These are phyloP conservation scores for Dactylonectria macrodidyma DNA, from an alignment of 2,329 filamentous ascomycete genomes.

Conservation along the genomic window DNA sequence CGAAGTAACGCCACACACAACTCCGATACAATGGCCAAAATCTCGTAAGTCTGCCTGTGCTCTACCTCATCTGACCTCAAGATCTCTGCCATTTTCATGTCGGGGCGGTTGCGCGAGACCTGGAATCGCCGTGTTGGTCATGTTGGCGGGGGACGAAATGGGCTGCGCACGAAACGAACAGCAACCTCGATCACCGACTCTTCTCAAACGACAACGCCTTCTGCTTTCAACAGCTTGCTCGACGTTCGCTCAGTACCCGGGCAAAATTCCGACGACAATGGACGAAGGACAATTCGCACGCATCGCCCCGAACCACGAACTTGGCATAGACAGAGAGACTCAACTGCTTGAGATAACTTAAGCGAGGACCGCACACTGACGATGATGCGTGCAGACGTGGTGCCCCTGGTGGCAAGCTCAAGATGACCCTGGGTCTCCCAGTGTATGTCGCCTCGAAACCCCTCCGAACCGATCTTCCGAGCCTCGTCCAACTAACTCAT, in stretches of 20 bases:
- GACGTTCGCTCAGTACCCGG: not conserved
- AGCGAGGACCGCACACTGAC: conserved; percentile 50
- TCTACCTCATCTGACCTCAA: conserved; percentile 25
- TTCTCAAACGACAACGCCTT: conserved; percentile 11
- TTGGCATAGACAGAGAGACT: conserved; percentile 41
- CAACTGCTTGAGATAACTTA: conserved; percentile 16
- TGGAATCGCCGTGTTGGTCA: conserved; percentile 13
- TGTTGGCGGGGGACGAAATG: conserved; percentile 30
- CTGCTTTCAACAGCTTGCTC: not conserved
- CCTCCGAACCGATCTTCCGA: conserved; percentile 24
- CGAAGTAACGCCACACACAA: conserved; percentile 60
- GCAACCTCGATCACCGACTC: conserved; percentile 13
- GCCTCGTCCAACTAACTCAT: conserved; percentile 40
- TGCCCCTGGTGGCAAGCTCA: conserved; percentile 99
- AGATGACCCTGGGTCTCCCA: conserved; percentile 99
- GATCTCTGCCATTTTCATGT: conserved; percentile 38
- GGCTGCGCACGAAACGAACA: conserved; percentile 31
- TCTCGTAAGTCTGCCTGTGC: conserved; percentile 66
- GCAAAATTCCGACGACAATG: conserved; percentile 2
- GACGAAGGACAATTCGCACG: conserved; percentile 7
- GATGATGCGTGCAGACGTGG: conserved; percentile 72
- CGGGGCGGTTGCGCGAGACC: conserved; percentile 18
- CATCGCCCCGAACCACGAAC: conserved; percentile 17
- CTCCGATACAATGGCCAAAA: conserved; percentile 74
- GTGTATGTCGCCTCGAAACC: conserved; percentile 77